Percentiles rank a stretch among this genome's conserved stretches.
These are phyloP conservation scores for Trichoderma arundinaceum DNA, from an alignment of 2,329 filamentous ascomycete species.

Conservation along the genomic window DNA sequence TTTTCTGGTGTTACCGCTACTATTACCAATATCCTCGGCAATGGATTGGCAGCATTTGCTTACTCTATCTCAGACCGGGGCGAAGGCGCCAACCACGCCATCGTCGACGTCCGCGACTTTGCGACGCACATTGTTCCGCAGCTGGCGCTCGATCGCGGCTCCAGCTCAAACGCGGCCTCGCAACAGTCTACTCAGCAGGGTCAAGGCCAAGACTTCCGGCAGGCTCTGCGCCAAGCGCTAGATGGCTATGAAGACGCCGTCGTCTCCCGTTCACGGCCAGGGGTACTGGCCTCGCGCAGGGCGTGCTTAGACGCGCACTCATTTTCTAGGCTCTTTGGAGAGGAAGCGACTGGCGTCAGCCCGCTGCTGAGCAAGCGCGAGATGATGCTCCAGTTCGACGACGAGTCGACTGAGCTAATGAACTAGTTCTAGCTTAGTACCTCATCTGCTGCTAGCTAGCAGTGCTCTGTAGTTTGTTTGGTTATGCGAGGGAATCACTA, in stretches of 20 bases:
- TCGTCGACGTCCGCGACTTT: slow-evolving; percentile 57
- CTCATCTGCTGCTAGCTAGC: background rate
- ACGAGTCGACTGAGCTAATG: slow-evolving; percentile 32
- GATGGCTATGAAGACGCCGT: slow-evolving; percentile 53
- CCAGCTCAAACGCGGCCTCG: slow-evolving; percentile 11
- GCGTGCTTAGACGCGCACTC: slow-evolving; percentile 62
- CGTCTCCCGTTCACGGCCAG: slow-evolving; percentile 50
- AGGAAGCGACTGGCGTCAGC: slow-evolving; percentile 36
- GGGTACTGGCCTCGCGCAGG: slow-evolving; percentile 56
- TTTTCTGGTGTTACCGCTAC: background rate
- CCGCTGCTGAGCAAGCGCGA: slow-evolving; percentile 49
- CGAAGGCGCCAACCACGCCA: slow-evolving; percentile 63
- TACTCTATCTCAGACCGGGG: slow-evolving; percentile 53
- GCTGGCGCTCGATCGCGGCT: slow-evolving; percentile 26
- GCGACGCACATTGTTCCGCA: slow-evolving; percentile 42
- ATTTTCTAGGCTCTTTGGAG: slow-evolving; percentile 48
- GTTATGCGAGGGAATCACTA: background rate
- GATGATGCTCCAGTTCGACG: slow-evolving; percentile 43
- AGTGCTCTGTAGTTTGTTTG: background rate
- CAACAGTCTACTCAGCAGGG: background rate
- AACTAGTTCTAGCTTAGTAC: slow-evolving; percentile 3
- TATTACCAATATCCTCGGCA: background rate
- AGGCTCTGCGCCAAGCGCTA: slow-evolving; percentile 40
- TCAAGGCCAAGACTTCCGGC: background rate
- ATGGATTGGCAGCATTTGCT: background rate